Base-by-base conservation (phyloP, 1,284 basidiomycete species). In the Gymnopus androsaceus region DNA sequence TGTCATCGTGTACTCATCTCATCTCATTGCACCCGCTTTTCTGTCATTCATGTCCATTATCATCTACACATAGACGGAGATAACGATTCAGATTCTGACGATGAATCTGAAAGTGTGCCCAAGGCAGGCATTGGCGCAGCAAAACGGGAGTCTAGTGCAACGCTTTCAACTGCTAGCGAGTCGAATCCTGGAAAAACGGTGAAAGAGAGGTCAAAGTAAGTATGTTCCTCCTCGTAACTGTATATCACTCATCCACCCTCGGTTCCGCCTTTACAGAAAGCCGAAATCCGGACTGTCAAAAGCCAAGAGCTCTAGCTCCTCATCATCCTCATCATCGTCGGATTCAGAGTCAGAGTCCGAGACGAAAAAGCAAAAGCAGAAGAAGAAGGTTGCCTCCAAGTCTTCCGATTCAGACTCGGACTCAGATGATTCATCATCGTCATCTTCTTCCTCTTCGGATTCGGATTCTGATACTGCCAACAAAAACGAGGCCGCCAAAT, bases 391-490 rank as follows among this genome's bases (percentile, higher is more conserved):
- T 34, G 37, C 27, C 30, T 49, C 58, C 14, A 27, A 51, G 28
- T 54, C 59, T 44, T 63, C 64, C 3, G 56, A 54, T 40, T 64
- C 68, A 6, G 62, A 63, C n/a, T n/a, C n/a, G n/a, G n/a, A n/a
- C n/a, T n/a, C n/a, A n/a, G n/a, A n/a, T n/a, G n/a, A n/a, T n/a
- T n/a, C n/a, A n/a, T n/a, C n/a, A n/a, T n/a, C 41, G 1, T 69
- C 71, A 2, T 70, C 69, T 2, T 63, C 65, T n/a, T 66, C 66
- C 21, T 61, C 59, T 27, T 65, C 57, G 11, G 57, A 55, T 52
- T 53, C 47, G 42, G 59, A 60, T 14, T 25, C 51, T 51, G 47
- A 48, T 15, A 45, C 34, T 28, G 14, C 49, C 36, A 31, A 42
- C 27, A 57, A 53, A 34, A 56, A 45, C 28, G 58, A 48, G 37